phyloP scores from a whole-genome alignment of 257 asterid species.

The Solanum corneliomulleri region DNA sequence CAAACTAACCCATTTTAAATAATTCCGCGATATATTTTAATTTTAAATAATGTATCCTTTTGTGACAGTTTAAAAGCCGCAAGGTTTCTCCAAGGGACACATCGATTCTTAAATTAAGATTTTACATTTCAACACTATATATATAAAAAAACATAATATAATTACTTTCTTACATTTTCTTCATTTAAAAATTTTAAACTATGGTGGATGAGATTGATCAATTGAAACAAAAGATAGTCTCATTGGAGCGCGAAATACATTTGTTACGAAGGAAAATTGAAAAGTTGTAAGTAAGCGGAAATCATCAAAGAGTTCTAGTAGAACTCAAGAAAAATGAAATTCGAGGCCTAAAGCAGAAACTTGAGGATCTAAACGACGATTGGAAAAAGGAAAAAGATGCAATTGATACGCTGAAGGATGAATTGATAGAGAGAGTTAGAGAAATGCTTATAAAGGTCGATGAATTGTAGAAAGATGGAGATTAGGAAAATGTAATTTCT shows the following conservation, averaged over 20 bases:
- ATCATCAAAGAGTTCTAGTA: constrained; percentile 11
- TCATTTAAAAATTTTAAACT: background rate
- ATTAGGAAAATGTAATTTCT: constrained; percentile 27
- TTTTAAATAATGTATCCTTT: background rate
- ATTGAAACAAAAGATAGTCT: background rate
- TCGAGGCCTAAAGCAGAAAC: background rate
- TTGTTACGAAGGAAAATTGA: constrained; percentile 22
- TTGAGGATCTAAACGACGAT: background rate
- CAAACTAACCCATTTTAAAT: background rate
- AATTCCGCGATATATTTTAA: background rate
- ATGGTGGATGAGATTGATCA: background rate
- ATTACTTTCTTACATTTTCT: background rate
- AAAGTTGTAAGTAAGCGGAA: constrained; percentile 11
- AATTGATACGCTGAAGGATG: constrained; percentile 15
- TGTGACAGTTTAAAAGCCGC: background rate
- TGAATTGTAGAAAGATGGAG: constrained; percentile 25
- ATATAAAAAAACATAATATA: background rate
- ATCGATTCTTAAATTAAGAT: background rate
- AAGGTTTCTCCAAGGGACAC: background rate
- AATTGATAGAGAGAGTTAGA: background rate
- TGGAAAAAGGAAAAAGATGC: constrained; percentile 19
- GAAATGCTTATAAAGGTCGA: constrained; percentile 25
- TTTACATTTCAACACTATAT: background rate
- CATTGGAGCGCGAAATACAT: constrained; percentile 1
- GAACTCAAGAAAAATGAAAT: background rate